These are phyloP conservation scores for Boletales sp. DNA, from an alignment of 768 basidiomycete species.

Conservation along the genomic window DNA sequence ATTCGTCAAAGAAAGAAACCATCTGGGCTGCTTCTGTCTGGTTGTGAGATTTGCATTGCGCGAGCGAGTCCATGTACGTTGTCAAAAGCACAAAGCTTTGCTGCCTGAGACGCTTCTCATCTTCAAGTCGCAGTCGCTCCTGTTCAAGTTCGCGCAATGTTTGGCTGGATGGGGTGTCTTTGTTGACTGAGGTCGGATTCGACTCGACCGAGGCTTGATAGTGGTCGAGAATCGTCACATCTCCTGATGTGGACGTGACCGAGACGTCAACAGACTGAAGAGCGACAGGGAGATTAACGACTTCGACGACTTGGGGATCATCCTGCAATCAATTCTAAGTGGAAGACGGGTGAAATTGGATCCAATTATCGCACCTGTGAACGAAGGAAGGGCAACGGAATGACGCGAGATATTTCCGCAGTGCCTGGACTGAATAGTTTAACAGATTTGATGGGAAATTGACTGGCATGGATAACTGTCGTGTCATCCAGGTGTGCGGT, in stretches of 20 bases:
- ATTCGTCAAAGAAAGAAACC: constrained; percentile 19
- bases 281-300: constrained; percentile 11
- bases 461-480: constrained; percentile 7
- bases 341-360: too few relatives aligned
- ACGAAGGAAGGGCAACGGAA: constrained; percentile 13
- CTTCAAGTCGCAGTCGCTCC: constrained; percentile 12
- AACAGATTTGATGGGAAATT: constrained; percentile 16
- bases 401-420: constrained; percentile 17
- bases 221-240: constrained; percentile 14
- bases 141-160: constrained; percentile 5
- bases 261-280: constrained; percentile 9
- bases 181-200: not conserved
- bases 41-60: constrained; percentile 13
- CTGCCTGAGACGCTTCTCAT: constrained; percentile 19
- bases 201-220: not conserved
- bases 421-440: constrained; percentile 13
- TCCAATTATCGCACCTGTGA: constrained; percentile 1
- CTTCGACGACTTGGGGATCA: constrained; percentile 12
- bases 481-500: not conserved
- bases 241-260: constrained; percentile 5
- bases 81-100: constrained; percentile 20
- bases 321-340: constrained; percentile 6
- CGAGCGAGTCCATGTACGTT: constrained; percentile 26
- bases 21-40: constrained; percentile 16
- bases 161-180: not conserved